A percentile compares a stretch with the other conserved stretches of the same genome.
phyloP scores from a whole-genome alignment of 192 early-diverging fungal species.

The Helicostylum pulchrum region DNA sequence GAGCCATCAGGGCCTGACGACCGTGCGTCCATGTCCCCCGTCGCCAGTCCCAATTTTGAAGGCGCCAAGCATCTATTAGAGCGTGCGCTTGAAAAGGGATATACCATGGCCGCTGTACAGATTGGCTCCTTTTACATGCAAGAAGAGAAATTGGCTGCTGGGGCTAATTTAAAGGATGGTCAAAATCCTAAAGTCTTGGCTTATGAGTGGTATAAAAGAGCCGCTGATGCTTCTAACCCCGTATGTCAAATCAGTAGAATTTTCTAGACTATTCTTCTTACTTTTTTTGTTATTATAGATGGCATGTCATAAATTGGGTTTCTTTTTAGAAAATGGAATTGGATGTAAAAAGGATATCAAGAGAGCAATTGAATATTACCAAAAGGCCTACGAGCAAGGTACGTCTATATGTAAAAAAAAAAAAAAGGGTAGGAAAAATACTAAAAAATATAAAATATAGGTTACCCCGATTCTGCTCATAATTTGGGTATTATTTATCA shows the following conservation, averaged over 20 bases:
- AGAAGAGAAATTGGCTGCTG: constrained; percentile 43
- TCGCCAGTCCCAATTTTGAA: constrained; percentile 43
- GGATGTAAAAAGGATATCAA: constrained; percentile 37
- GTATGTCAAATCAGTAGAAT: constrained; percentile 20
- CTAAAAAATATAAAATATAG: constrained; percentile 13
- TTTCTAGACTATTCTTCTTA: background rate
- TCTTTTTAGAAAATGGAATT: constrained; percentile 47
- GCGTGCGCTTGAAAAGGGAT: constrained; percentile 44
- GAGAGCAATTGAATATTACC: constrained; percentile 41
- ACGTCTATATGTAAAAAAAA: too few relatives aligned
- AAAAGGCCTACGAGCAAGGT: constrained; percentile 47
- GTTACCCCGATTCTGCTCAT: constrained; percentile 52
- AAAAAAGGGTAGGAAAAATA: background rate
- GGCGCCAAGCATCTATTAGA: constrained; percentile 47
- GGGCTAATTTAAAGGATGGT: constrained; percentile 42
- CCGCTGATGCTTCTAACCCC: constrained; percentile 46
- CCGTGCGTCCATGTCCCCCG: constrained; percentile 36
- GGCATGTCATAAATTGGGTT: constrained; percentile 51
- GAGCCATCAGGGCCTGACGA: constrained; percentile 26
- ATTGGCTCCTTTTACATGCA: constrained; percentile 47
- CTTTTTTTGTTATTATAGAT: constrained; percentile 26
- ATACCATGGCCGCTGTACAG: constrained; percentile 54
- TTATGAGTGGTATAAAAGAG: constrained; percentile 44
- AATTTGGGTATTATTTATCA: constrained; percentile 52
- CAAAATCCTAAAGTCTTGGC: constrained; percentile 47